These are phyloP conservation scores for Quillaja saponaria DNA, from an alignment of 306 rosid genomes.

Conservation along the genomic window DNA sequence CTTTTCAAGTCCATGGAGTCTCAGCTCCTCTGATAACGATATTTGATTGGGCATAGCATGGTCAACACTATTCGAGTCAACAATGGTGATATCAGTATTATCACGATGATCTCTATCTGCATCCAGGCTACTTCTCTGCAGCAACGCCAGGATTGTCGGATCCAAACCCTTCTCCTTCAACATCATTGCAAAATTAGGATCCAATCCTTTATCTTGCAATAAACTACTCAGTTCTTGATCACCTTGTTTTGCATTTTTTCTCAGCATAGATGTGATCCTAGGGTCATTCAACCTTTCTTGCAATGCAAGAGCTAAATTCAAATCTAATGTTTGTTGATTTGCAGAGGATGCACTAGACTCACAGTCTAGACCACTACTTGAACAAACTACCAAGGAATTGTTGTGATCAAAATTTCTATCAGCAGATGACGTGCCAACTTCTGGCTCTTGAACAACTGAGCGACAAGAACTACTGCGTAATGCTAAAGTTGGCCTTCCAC, in stretches of 20 bases:
- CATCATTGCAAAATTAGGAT: slow-evolving; percentile 99
- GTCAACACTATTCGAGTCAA: slow-evolving; percentile 76
- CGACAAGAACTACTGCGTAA: slow-evolving; percentile 93
- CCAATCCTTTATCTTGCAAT: slow-evolving; percentile 94
- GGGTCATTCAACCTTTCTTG: slow-evolving; percentile 99
- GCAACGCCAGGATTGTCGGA: slow-evolving; percentile 93
- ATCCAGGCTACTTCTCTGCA: slow-evolving; percentile 96
- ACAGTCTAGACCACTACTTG: slow-evolving; percentile 87
- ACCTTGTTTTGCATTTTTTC: slow-evolving; percentile 77
- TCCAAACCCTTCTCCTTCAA: slow-evolving; percentile 95
- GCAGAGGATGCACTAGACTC: slow-evolving; percentile 92
- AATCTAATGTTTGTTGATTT: slow-evolving; percentile 85
- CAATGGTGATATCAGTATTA: slow-evolving; percentile 70
- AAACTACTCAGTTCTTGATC: slow-evolving; percentile 77
- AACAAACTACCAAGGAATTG: slow-evolving; percentile 71
- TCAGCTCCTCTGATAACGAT: slow-evolving; percentile 92
- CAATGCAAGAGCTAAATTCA: slow-evolving; percentile 86
- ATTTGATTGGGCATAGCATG: slow-evolving; percentile 86
- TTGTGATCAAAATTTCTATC: slow-evolving; percentile 71
- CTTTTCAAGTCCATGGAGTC: slow-evolving; percentile 93
- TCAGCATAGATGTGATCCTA: slow-evolving; percentile 81
- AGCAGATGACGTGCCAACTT: slow-evolving; percentile 57
- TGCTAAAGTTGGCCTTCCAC: slow-evolving; percentile 97
- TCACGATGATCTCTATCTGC: slow-evolving; percentile 96
- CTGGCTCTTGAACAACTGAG: slow-evolving; percentile 83